These are phyloP conservation scores for Cyberlindnera japonica DNA, from an alignment of 805 yeast species.

Conservation along the genomic window DNA sequence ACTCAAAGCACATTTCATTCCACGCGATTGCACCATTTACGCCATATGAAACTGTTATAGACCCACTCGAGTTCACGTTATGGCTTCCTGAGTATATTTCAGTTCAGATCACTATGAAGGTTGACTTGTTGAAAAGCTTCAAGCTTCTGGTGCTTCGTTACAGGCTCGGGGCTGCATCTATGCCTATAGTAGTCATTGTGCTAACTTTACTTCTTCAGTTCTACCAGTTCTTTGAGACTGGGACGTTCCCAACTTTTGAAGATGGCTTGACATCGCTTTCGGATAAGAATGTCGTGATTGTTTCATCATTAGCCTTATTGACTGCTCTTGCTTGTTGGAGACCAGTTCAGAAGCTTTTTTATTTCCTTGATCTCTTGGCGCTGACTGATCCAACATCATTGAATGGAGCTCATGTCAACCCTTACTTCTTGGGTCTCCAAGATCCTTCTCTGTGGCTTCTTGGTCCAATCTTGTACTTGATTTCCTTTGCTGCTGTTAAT, in stretches of 20 bases:
- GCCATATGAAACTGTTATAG: slow-evolving; percentile 38
- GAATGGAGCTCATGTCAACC: slow-evolving; percentile 43
- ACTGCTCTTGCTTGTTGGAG: no score
- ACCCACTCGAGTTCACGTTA: slow-evolving; percentile 40
- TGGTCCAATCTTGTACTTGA: slow-evolving; percentile 52
- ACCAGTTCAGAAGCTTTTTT: slow-evolving; percentile 40
- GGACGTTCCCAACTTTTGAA: slow-evolving; percentile 41
- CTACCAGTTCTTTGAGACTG: slow-evolving; percentile 35
- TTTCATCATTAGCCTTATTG: slow-evolving; percentile 32
- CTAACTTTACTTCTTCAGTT: slow-evolving; percentile 56
- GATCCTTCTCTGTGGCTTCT: slow-evolving; percentile 52
- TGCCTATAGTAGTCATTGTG: slow-evolving; percentile 60
- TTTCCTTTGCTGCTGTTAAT: slow-evolving; percentile 43
- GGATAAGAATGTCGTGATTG: slow-evolving; percentile 26
- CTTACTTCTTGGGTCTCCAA: slow-evolving; percentile 66
- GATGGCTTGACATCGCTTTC: slow-evolving; percentile 41
- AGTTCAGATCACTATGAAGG: slow-evolving; percentile 26
- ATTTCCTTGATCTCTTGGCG: slow-evolving; percentile 51
- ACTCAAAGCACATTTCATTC: slow-evolving; percentile 36
- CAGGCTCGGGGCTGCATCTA: slow-evolving; percentile 67
- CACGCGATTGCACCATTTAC: slow-evolving; percentile 72
- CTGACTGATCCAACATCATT: slow-evolving; percentile 43
- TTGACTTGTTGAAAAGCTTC: slow-evolving; percentile 59
- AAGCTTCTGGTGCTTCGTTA: slow-evolving; percentile 71
- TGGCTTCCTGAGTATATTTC: slow-evolving; percentile 36